Evolutionary conservation across 306 rosid species (phyloP).

Genomic region (Trifolium pratense): DNA sequence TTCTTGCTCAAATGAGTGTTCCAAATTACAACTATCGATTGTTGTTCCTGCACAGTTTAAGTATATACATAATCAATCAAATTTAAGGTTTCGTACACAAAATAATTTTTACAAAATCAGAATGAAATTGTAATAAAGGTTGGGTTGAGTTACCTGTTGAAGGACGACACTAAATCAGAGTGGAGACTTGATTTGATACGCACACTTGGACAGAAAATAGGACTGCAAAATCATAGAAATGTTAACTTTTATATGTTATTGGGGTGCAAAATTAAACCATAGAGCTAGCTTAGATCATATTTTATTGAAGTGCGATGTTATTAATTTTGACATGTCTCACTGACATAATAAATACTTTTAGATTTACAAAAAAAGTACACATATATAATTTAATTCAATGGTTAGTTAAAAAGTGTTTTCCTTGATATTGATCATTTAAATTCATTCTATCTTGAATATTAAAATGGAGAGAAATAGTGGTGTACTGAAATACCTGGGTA

Average conservation of each 20-base stretch:
- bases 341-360: no score
- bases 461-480: background rate
- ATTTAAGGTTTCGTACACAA: background rate
- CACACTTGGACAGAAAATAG: background rate
- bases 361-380: no score
- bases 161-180: no score
- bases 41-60: conserved; percentile 28
- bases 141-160: background rate
- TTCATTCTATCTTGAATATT: background rate
- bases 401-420: no score
- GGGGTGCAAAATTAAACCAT: no score
- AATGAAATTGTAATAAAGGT: background rate
- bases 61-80: background rate
- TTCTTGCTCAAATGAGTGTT: conserved; percentile 64
- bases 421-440: no score
- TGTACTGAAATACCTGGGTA: background rate
- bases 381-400: no score
- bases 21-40: conserved; percentile 33
- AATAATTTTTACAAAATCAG: background rate
- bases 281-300: no score
- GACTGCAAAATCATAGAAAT: no score
- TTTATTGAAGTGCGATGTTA: no score
- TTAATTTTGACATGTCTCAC: no score
- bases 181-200: background rate
- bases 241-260: no score